A percentile compares a stretch with the other conserved stretches of the same genome.
phyloP scores from a whole-genome alignment of 2,329 filamentous ascomycete genomes.

The Fusarium sp. region DNA sequence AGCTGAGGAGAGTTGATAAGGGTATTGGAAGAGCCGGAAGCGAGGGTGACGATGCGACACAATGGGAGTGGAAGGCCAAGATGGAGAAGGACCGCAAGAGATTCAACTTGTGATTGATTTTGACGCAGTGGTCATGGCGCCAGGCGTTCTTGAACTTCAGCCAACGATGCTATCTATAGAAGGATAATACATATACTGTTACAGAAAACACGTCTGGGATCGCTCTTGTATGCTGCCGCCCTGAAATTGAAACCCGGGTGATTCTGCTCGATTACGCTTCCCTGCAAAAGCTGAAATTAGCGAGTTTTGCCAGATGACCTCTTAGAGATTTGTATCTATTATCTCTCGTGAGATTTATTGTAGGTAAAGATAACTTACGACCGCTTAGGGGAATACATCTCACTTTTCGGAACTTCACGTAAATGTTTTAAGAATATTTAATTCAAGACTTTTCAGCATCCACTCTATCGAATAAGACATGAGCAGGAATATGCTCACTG shows the following conservation, averaged over 20 bases:
- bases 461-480: no score
- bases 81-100: slow-evolving; percentile 95
- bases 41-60: slow-evolving; percentile 77
- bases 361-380: no score
- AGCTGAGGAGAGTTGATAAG: slow-evolving; percentile 90
- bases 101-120: slow-evolving; percentile 78
- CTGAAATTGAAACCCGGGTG: background rate
- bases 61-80: slow-evolving; percentile 96
- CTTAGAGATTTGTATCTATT: no score
- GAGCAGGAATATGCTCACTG: no score
- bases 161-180: slow-evolving; percentile 11
- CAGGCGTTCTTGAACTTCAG: slow-evolving; percentile 31
- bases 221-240: background rate
- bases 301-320: no score
- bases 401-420: no score
- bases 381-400: no score
- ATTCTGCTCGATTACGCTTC: no score
- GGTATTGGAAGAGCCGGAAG: slow-evolving; percentile 78
- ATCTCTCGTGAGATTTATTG: no score
- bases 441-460: no score
- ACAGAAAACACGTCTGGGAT: background rate
- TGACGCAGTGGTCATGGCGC: slow-evolving; percentile 12
- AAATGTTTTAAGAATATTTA: no score
- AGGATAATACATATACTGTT: slow-evolving; percentile 1
- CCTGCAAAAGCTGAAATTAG: no score